Evolutionary conservation across 106 monocot species (phyloP), one percentile per base, ranked within the genome.

Genomic region (Iris macrosiphon): DNA sequence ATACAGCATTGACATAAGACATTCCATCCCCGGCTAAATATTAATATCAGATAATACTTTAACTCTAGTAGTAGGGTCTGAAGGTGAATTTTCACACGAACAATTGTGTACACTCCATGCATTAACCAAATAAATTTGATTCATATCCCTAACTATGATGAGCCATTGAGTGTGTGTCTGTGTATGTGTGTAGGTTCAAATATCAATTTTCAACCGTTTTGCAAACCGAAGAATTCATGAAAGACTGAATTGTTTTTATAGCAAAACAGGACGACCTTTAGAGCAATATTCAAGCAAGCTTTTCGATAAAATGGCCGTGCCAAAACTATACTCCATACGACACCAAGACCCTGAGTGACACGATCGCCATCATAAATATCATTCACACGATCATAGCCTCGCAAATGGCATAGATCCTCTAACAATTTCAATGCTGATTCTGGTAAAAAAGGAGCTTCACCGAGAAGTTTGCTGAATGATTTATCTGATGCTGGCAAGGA

Each of bases 321-420:
- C 45, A 91, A 76, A 63, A 91, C 81, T 62, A 98, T 57, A 42
- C 72, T 91, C 98, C 98, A 91, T n/a, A 91, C 62, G 55, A 87
- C 62, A 66, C 83, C 83, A 57, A 98, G 87, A 9, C 91, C 91
- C 55, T 98, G 91, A 39, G 87, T 84, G 24, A 87, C 55, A 39
- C 98, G 98, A 43, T 98, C 98, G 49, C 77, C 87, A 56, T 98
- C 91, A 74, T 45, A 46, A 19, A 21, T 51, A 40, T 89, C 85
- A 68, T 76, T 89, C 20, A 23, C 65, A 60, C 75, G 63, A 43
- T 52, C 76, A 75, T 55, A 67, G 18, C 60, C 51, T 43, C 52
- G 40, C 34, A 75, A 66, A 62, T 60, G 72, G 57, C 89, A 98
- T 30, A 91, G 66, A 67, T 84, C 80, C 57, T 98, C 90, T 46